Base-by-base conservation (phyloP, 805 yeast species). In the Yarrowia divulgata region DNA sequence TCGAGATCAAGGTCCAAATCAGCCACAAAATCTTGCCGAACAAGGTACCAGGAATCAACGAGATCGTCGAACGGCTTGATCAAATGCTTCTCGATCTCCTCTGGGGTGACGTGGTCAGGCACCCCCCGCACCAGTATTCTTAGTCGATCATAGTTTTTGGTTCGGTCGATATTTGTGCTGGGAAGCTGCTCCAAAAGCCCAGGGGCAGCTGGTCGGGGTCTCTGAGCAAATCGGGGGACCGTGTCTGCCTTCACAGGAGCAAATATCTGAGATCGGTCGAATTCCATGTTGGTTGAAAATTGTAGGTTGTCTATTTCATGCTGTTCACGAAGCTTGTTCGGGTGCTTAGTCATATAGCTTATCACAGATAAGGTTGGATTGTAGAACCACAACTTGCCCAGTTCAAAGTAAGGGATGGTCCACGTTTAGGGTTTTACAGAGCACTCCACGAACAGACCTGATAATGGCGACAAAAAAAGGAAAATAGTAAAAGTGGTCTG, bases 251-350 rank as follows among this genome's bases (percentile, higher is more conserved):
- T 29, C 16, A 35, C 66, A 13, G 40, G 54, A 23, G 58, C 39
- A 35, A 62, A 42, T 19, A 50, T 45, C 69, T 37, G 48, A 19
- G 66, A 60, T 2, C 66, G 66, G 9, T 43, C 52, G 66, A 60
- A 60, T 63, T 73, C 16, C 71, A 73, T 39, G 3, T 35, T 52
- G 58, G 8, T 14, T 16, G 37, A 50, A 50, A 35, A 52, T 18
- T 5, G 37, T 16, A n/a, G 54, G n/a, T 16, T 16, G 54, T 32
- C 14, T 32, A 19, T 34, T 14, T 19, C 13, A 37, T 19, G 45
- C 14, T 54, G 34, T 35, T 19, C 34, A 8, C 8, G 19, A 19
- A 54, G 42, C 10, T 39, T 19, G 45, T 37, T 37, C 39, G 10
- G 14, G 18, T 14, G 43, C 39, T 54, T 34, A 35, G 60, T 54